A percentile compares a stretch with the other conserved stretches of the same genome.
Evolutionary conservation across 2,329 filamentous ascomycete genomes (phyloP).

Genomic region (Incumbomyces delicatus): DNA sequence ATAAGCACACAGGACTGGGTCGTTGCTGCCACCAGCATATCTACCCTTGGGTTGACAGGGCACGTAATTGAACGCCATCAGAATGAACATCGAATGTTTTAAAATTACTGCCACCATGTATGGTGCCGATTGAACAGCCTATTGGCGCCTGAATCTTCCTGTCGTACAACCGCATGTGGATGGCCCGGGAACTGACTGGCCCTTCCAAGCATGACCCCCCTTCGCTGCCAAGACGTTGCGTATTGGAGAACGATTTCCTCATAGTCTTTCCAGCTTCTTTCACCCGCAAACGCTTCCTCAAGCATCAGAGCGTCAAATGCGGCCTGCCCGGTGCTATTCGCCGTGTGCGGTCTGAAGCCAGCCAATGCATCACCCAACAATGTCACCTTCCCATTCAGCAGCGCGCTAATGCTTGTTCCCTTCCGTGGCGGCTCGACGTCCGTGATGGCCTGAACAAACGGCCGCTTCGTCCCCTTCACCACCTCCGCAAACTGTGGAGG

Average conservation of each 20-base stretch:
- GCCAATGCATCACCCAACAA: conserved; percentile 38
- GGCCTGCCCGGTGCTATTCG: conserved; percentile 34
- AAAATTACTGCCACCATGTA: too few species aligned
- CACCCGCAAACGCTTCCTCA: conserved; percentile 17
- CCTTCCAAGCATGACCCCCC: conserved; percentile 11
- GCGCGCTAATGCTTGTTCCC: conserved; percentile 5
- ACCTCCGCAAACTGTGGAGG: conserved; percentile 35
- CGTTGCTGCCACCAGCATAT: too few species aligned
- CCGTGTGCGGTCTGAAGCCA: conserved; percentile 37
- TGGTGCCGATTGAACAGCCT: too few species aligned
- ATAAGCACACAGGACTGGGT: too few species aligned
- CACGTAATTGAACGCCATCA: too few species aligned
- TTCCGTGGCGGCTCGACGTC: conserved; percentile 13
- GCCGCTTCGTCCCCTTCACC: conserved; percentile 29
- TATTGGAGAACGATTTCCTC: conserved; percentile 15
- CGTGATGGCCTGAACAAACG: conserved; percentile 29
- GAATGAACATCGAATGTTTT: too few species aligned
- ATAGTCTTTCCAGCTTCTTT: conserved; percentile 17
- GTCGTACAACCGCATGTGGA: neutral
- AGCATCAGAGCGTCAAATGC: conserved; percentile 23
- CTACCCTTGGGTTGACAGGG: too few species aligned
- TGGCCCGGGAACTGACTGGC: conserved; percentile 12
- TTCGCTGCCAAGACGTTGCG: conserved; percentile 7
- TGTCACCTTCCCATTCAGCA: conserved; percentile 11
- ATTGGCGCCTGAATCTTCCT: too few species aligned